A percentile compares a stretch with the other conserved stretches of the same genome.
phyloP scores from a whole-genome alignment of 768 basidiomycete genomes.

The Leccinum arenicola region DNA sequence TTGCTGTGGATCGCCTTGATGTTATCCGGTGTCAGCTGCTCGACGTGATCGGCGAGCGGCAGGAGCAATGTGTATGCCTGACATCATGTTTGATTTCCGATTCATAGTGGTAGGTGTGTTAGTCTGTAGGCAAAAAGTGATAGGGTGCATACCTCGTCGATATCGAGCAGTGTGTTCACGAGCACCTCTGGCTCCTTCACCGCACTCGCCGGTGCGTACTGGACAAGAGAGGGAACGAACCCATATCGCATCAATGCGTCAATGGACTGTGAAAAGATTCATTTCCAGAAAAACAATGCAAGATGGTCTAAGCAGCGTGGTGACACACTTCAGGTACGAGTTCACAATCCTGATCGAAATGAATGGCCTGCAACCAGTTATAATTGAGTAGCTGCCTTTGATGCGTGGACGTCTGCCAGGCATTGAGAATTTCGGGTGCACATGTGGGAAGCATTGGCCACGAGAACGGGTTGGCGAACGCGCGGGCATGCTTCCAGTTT shows the following conservation, averaged over 20 bases:
- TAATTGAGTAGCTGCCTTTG: conserved; percentile 32
- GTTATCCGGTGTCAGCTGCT: conserved; percentile 26
- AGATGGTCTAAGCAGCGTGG: not conserved
- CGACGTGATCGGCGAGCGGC: conserved; percentile 23
- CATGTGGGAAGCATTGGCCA: conserved; percentile 31
- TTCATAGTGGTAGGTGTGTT: not conserved
- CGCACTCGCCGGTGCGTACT: conserved; percentile 23
- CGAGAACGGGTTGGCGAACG: conserved; percentile 33
- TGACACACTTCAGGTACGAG: conserved; percentile 20
- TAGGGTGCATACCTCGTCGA: conserved; percentile 23
- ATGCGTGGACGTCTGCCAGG: conserved; percentile 23
- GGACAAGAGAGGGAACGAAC: conserved; percentile 24
- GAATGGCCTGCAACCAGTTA: conserved; percentile 29
- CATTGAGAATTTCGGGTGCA: conserved; percentile 27
- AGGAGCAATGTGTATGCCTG: conserved; percentile 28
- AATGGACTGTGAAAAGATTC: conserved; percentile 19
- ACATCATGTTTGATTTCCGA: not conserved
- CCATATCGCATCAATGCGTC: conserved; percentile 27
- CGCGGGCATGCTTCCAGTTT: conserved; percentile 29
- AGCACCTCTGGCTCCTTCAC: conserved; percentile 24
- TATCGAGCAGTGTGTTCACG: conserved; percentile 18
- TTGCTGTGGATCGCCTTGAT: conserved; percentile 30
- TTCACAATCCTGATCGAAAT: conserved; percentile 28
- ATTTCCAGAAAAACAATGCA: not conserved
- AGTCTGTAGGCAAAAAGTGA: not conserved